Conservation (phyloP, 169 alveolate species). For the Miamiensis avidus region DNA sequence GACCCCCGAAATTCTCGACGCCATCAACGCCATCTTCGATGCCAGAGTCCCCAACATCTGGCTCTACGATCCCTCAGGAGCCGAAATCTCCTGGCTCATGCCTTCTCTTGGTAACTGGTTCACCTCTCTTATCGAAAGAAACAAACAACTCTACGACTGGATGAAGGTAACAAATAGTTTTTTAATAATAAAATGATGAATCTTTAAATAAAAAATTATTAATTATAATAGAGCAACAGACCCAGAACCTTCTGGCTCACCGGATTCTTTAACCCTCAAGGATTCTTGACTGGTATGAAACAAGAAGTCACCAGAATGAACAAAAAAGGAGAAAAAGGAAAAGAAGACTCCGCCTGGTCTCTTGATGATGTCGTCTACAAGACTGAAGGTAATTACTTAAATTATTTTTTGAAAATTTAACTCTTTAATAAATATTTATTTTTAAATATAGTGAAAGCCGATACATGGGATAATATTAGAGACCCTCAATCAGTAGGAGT, state of each 20-base stretch:
- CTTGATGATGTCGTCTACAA: conserved; percentile 91
- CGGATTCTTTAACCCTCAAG: conserved; percentile 95
- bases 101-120: conserved; percentile 95
- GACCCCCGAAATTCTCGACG: conserved; percentile 93
- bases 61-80: conserved; percentile 96
- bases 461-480: conserved; percentile 33
- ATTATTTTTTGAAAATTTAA: no score
- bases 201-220: no score
- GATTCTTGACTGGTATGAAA: conserved; percentile 96
- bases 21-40: conserved; percentile 87
- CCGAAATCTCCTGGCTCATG: conserved; percentile 96
- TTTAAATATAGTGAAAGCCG: not conserved
- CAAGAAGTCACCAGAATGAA: conserved; percentile 93
- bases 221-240: conserved; percentile 82
- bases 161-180: conserved; percentile 58
- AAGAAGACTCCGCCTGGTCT: conserved; percentile 90
- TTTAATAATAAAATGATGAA: no score
- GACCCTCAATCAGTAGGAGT: conserved; percentile 90
- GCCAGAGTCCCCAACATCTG: conserved; percentile 92
- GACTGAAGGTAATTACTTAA: conserved; percentile 52
- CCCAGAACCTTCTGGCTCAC: conserved; percentile 93
- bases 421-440: no score
- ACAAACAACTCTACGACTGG: conserved; percentile 92
- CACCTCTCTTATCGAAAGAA: conserved; percentile 92
- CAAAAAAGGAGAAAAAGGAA: conserved; percentile 65